Base-by-base conservation (phyloP, 148 eudicot species). In the Cornus suecica region DNA sequence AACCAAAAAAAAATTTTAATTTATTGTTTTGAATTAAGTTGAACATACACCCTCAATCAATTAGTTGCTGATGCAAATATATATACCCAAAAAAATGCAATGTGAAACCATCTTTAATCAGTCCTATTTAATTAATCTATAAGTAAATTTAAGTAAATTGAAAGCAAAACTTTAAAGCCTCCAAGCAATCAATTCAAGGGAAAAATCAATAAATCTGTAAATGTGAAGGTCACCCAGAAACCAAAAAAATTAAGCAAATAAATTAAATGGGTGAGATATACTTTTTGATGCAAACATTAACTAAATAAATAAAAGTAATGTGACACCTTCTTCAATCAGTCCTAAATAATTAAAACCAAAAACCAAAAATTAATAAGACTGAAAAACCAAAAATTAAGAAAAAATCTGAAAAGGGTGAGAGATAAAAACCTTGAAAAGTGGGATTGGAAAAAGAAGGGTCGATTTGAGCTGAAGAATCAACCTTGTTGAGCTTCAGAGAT, bases 401-500 rank as follows among this genome's bases (percentile, higher is more conserved):
- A 7, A 58, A 64, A 30, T 29, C 62, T 52, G 65, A 5, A 56
- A 20, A 14, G 3, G 54, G 42, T 71, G 24, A 58, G 20, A 56
- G 25, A 28, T 48, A 16, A 48, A 2, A 28, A 94, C 98, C 97
- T 87, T 87, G 84, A 58, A 86, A 87, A n/a, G 92, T 74, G 15
- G 97, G 90, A 71, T 91, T 94, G 51, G 48, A 42, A 71, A 73
- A 86, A 60, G 88, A 84, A 67, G 78, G 86, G 72, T 89, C 84
- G 74, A 70, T 69, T 0, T 81, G 83, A 32, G 54, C 68, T 69
- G 79, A 73, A 18, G 86, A 78, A 71, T 76, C 86, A 34, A 79
- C 79, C 77, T 73, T 54, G 10, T 65, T 66, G 45, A 72, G 66
- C 26, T 75, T 86, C 22, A 69, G 71, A 68, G 88, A 80, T 31